Evolutionary conservation across 2,329 filamentous ascomycete genomes (phyloP).

Genomic region (Colletotrichum theobromicola): DNA sequence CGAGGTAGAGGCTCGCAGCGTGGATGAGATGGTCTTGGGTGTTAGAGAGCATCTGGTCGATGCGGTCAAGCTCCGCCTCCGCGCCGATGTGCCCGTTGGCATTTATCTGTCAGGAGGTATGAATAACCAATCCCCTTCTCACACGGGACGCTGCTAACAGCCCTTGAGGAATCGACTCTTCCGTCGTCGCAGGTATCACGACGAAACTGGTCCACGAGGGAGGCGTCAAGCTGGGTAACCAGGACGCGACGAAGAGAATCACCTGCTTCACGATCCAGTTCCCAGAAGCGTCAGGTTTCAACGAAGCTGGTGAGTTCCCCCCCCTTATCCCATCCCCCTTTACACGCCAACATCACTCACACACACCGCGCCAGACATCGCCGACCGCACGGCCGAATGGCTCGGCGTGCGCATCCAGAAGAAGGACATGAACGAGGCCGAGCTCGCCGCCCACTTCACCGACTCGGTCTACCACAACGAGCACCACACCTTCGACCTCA

Average conservation of each 20-base stretch:
- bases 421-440: conserved; percentile 30
- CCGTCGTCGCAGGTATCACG: conserved; percentile 60
- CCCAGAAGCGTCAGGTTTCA: conserved; percentile 49
- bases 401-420: conserved; percentile 34
- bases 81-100: conserved; percentile 62
- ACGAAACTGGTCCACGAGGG: conserved; percentile 54
- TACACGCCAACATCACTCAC: not conserved
- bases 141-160: conserved; percentile 34
- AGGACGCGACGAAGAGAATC: conserved; percentile 30
- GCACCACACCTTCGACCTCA: conserved; percentile 49
- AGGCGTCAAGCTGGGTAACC: conserved; percentile 50
- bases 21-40: conserved; percentile 55
- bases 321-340: no score
- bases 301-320: conserved; percentile 47
- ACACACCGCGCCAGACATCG: conserved; percentile 28
- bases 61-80: conserved; percentile 55
- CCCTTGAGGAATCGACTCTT: conserved; percentile 62
- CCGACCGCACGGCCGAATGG: conserved; percentile 35
- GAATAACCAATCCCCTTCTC: conserved; percentile 32
- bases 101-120: conserved; percentile 63
- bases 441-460: conserved; percentile 32
- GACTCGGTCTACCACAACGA: conserved; percentile 35
- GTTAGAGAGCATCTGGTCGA: conserved; percentile 56
- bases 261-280: conserved; percentile 58
- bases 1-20: conserved; percentile 44